phyloP scores from a whole-genome alignment of 805 yeast species.

The Ogataea haglerorum region DNA sequence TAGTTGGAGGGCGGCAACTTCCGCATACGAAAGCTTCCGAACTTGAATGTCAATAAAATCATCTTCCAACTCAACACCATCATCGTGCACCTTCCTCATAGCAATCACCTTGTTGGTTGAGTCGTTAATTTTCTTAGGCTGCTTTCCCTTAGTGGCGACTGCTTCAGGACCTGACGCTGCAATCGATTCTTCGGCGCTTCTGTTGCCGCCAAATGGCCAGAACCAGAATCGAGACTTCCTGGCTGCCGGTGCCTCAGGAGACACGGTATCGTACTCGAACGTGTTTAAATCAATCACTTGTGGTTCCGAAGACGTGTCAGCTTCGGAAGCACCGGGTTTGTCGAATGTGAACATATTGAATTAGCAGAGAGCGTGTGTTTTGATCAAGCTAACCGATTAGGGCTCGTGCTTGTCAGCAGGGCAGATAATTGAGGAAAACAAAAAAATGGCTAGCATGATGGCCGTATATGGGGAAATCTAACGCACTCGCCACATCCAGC shows the following conservation, averaged over 20 bases:
- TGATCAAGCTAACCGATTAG: constrained; percentile 10
- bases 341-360: constrained; percentile 4
- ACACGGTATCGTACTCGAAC: constrained; percentile 8
- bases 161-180: not conserved
- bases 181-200: not conserved
- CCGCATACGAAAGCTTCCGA: constrained; percentile 51
- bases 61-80: constrained; percentile 17
- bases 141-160: constrained; percentile 4
- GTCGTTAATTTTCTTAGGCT: constrained; percentile 10
- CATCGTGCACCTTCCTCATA: constrained; percentile 28
- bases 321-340: constrained; percentile 1
- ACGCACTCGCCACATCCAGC: constrained; percentile 8
- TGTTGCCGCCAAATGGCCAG: constrained; percentile 19
- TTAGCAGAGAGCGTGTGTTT: not conserved
- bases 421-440: constrained; percentile 6
- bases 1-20: constrained; percentile 40
- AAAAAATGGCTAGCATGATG: constrained; percentile 1
- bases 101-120: constrained; percentile 30
- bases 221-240: constrained; percentile 17
- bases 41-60: constrained; percentile 44
- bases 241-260: not conserved
- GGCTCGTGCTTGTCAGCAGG: constrained; percentile 8
- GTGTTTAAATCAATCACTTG: constrained; percentile 25
- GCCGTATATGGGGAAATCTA: constrained; percentile 6
- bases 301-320: constrained; percentile 7